A percentile compares a stretch with the other conserved stretches of the same genome.
Conservation (phyloP, 2,329 filamentous ascomycete genomes). For the Pseudogymnoascus sp. region DNA sequence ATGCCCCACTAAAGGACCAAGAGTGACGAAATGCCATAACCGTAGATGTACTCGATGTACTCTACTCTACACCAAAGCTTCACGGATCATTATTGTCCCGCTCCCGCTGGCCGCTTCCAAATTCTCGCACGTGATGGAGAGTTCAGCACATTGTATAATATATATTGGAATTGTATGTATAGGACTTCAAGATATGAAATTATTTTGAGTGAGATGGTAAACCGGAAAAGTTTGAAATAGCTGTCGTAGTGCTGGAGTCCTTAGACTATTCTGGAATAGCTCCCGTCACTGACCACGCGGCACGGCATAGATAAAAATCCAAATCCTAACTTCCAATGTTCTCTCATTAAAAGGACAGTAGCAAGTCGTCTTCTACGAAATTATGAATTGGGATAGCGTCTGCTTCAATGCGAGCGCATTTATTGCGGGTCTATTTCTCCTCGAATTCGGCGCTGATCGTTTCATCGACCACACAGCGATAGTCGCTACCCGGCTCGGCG, state of each 20-base stretch:
- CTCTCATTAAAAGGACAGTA: conserved; percentile 22
- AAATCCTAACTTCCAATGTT: not conserved
- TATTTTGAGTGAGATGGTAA: not conserved
- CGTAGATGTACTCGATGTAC: not conserved
- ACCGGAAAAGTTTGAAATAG: not conserved
- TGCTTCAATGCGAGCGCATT: conserved; percentile 37
- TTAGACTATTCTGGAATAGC: not conserved
- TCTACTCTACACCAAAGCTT: not conserved
- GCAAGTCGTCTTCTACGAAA: conserved; percentile 18
- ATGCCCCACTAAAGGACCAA: not conserved
- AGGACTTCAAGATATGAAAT: not conserved
- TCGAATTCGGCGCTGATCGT: conserved; percentile 45
- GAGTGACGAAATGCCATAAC: not conserved
- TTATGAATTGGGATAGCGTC: conserved; percentile 30
- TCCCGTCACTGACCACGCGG: not conserved
- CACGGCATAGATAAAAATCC: not conserved
- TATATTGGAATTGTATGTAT: not conserved
- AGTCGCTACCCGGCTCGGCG: conserved; percentile 36
- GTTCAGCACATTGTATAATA: not conserved
- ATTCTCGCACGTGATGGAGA: not conserved
- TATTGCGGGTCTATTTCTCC: conserved; percentile 38
- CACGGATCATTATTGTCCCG: not conserved
- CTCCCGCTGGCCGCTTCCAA: not conserved
- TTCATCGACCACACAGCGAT: conserved; percentile 45
- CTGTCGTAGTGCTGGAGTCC: not conserved